Evolutionary conservation across 73 alveolate species (phyloP), one percentile per base, ranked within the genome.

Genomic region (Blepharisma stoltei): DNA sequence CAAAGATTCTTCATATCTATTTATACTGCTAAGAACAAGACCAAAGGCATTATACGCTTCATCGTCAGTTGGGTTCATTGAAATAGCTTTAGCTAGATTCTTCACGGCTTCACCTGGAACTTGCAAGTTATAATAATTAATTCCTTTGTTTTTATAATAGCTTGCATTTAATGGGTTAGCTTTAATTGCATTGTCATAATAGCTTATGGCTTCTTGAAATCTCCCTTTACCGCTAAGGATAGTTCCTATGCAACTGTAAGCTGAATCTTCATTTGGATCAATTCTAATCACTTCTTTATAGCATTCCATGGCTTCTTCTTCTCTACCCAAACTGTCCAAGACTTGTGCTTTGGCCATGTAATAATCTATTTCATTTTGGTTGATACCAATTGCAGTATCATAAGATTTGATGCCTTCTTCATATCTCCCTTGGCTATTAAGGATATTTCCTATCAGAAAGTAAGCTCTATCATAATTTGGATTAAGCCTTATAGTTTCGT

Each of bases 201-300:
- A 52, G 23, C 32, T 20, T n/a, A 52, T 52, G 23, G 67, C 67
- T 20, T 52, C 23, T 52, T 52, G 32, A 52, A n/a, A 52, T 52
- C 4, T 52, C 18, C 67, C 67, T 52, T n/a, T 14, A 14, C 23
- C 23, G 23, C 67, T 52, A 14, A 52, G 67, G 23, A 52, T 0
- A n/a, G 23, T 20, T 52, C 67, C 67, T 52, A n/a, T 52, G 67
- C 67, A n/a, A n/a, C 3, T n/a, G 4, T 52, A 52, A 52, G 67
- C 23, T 52, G 67, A 0, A 52, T 14, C 67, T 52, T n/a, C 32
- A 14, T n/a, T n/a, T n/a, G 67, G 67, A 52, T 52, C 67, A 3
- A 52, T 52, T 52, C 23, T 14, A 3, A 52, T 52, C 18, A 20
- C 67, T 52, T 52, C 23, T n/a, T 52, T 52, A 20, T 52, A 52